Percentiles rank a stretch among this genome's conserved stretches.
Evolutionary conservation across 2,329 filamentous ascomycete species (phyloP).

Genomic region (Magnaporthales sp.): DNA sequence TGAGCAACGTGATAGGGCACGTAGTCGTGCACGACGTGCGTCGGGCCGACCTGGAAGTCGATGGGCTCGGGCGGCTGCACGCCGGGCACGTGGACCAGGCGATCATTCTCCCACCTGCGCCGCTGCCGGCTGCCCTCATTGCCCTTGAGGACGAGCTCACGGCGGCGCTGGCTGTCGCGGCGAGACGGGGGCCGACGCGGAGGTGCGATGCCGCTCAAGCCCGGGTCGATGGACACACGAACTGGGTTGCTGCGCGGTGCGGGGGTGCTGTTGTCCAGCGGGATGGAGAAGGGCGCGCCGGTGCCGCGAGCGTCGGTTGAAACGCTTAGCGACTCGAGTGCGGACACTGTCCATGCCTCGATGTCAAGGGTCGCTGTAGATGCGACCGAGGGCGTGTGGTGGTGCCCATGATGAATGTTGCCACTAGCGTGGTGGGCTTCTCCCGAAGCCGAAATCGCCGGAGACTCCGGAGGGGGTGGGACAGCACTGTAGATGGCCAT

Average conservation of each 20-base stretch:
- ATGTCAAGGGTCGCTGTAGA: constrained; percentile 42
- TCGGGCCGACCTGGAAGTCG: constrained; percentile 79
- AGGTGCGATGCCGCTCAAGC: constrained; percentile 18
- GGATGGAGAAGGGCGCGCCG: constrained; percentile 61
- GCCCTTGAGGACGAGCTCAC: constrained; percentile 75
- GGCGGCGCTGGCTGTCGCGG: constrained; percentile 47
- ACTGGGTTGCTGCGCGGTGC: constrained; percentile 14
- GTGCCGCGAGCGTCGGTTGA: constrained; percentile 49
- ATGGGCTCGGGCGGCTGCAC: constrained; percentile 70
- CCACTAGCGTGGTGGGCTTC: constrained; percentile 2
- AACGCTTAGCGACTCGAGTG: constrained; percentile 46
- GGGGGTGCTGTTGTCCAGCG: constrained; percentile 52
- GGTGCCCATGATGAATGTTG: constrained; percentile 7
- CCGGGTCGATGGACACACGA: constrained; percentile 13
- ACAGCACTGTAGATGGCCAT: constrained; percentile 47
- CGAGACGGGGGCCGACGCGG: constrained; percentile 36
- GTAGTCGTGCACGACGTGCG: constrained; percentile 62
- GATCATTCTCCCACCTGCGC: constrained; percentile 94
- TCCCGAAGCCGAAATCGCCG: constrained; percentile 14
- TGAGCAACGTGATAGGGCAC: constrained; percentile 84
- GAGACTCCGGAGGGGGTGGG: constrained; percentile 34
- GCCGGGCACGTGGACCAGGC: constrained; percentile 77
- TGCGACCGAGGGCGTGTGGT: constrained; percentile 17
- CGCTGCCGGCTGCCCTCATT: constrained; percentile 83
- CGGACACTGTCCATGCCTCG: constrained; percentile 57